Base-by-base conservation (phyloP, 2,329 filamentous ascomycete genomes). In the Colletotrichum kahawae region DNA sequence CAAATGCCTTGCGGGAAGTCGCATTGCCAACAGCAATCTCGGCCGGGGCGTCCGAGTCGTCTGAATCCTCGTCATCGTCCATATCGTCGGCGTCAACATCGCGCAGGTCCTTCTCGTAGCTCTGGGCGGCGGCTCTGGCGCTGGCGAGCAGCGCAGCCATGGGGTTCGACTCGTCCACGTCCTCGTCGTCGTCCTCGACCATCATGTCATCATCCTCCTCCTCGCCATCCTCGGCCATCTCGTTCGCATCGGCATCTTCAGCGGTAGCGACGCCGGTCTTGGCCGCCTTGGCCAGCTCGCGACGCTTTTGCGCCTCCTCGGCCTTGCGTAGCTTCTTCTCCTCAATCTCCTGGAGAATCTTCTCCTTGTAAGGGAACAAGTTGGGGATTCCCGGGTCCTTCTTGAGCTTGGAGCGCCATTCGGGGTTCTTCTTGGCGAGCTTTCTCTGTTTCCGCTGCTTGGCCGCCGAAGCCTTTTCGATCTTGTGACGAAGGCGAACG, bases 321-420 rank as follows among this genome's bases (percentile, higher is more conserved):
- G 92, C 92, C 88, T 96, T 98, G 83, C 91, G 88, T 78, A 93
- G 88, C 82, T 94, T 94, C 80, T 92, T 93, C 86, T 98, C 95
- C 86, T 99, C 97, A 80, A 99, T 97, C 85, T 99, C 95, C 74
- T 96, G 92, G 38, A 99, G 90, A 33, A 99, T 91, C 88, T 94
- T 96, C 84, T 98, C 96, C 88, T 99, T 99, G 90, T 97, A 98
- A 1, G 97, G 97, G 87, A 98, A 99, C 43, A 98, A 87, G 82
- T 98, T 99, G 54, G 97, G 97, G 77, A 99, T 98, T 64, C 97
- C 97, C 29, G 96, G 97, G 81, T 99, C 97, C 88, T 98, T 99
- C 91, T 98, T 98, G 79, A 98, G 84, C 84, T 95, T 95, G 75
- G 95, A 96, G 79, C 94, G 92, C 95, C 97, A 98, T 95, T 98